These are phyloP conservation scores for Curvularia spicifera DNA, from an alignment of 2,329 filamentous ascomycete species.

Conservation along the genomic window DNA sequence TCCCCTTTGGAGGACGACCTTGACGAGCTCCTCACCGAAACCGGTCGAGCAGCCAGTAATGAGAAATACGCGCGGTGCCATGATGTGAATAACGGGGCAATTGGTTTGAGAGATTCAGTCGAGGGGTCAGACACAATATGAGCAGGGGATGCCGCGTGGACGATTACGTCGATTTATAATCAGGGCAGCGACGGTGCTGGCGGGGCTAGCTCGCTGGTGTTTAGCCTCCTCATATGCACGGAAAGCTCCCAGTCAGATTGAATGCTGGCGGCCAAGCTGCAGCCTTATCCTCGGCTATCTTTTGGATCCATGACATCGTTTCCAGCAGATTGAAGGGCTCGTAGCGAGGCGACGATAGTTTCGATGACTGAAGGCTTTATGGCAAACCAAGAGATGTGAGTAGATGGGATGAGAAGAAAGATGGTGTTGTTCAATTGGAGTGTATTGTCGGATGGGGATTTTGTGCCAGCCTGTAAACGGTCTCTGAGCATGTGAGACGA, in stretches of 20 bases:
- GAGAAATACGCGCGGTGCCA: constrained; percentile 55
- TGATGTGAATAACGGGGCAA: constrained; percentile 19
- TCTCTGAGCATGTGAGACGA: not conserved
- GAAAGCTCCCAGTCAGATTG: not conserved
- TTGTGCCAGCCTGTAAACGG: not conserved
- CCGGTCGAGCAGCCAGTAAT: constrained; percentile 58
- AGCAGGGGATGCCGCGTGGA: not conserved
- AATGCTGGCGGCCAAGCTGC: not conserved
- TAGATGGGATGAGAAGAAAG: not conserved
- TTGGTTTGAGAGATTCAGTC: no score
- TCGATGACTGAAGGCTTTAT: not conserved
- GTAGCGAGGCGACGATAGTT: not conserved
- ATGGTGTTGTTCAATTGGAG: not conserved
- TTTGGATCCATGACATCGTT: not conserved
- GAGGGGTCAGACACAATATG: not conserved
- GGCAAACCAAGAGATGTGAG: not conserved
- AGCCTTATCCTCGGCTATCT: not conserved
- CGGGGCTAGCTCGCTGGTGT: constrained; percentile 1
- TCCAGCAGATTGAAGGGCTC: not conserved
- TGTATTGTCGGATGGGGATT: not conserved
- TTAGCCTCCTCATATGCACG: not conserved
- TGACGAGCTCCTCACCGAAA: constrained; percentile 55
- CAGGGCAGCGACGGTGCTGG: constrained; percentile 3
- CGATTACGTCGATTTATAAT: constrained; percentile 2
- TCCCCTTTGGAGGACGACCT: constrained; percentile 52